Percentiles rank a stretch among this genome's conserved stretches.
Evolutionary conservation across 2,329 filamentous ascomycete species (phyloP).

Genomic region (Ophiostoma perfectum): DNA sequence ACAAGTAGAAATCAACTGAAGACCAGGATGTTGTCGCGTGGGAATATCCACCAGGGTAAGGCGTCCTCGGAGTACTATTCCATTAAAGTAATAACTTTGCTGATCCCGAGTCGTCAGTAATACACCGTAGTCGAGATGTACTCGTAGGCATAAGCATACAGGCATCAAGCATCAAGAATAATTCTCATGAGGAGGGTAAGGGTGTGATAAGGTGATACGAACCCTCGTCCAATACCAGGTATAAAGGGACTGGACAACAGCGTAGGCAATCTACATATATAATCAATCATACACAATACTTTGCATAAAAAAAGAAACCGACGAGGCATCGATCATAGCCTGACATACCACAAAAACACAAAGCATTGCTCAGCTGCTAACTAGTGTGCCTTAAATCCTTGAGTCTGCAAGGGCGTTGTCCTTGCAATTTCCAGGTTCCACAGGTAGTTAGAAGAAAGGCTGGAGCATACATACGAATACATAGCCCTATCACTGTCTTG

Average conservation of each 20-base stretch:
- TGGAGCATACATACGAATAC: neutral
- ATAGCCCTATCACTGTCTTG: neutral
- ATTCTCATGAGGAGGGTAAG: neutral
- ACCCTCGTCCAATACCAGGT: too few species aligned
- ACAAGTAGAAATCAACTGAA: neutral
- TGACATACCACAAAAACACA: neutral
- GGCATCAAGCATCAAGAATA: neutral
- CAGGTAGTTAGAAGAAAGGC: neutral
- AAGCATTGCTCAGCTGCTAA: neutral
- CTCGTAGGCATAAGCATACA: neutral
- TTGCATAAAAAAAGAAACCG: too few species aligned
- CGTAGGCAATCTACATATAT: too few species aligned
- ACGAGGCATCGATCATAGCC: too few species aligned
- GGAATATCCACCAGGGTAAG: neutral
- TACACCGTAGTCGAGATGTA: too few species aligned
- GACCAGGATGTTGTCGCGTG: conserved; percentile 5
- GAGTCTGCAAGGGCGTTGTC: neutral
- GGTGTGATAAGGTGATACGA: neutral
- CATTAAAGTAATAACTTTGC: neutral
- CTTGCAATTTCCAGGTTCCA: conserved; percentile 11
- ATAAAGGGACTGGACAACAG: too few species aligned
- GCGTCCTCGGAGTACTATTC: neutral
- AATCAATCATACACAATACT: too few species aligned
- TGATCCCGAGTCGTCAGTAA: neutral
- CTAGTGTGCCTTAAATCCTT: neutral